Percentiles rank a stretch among this genome's conserved stretches.
Conservation (phyloP, 2,329 filamentous ascomycete species). For the Diaporthe citrichinensis region DNA sequence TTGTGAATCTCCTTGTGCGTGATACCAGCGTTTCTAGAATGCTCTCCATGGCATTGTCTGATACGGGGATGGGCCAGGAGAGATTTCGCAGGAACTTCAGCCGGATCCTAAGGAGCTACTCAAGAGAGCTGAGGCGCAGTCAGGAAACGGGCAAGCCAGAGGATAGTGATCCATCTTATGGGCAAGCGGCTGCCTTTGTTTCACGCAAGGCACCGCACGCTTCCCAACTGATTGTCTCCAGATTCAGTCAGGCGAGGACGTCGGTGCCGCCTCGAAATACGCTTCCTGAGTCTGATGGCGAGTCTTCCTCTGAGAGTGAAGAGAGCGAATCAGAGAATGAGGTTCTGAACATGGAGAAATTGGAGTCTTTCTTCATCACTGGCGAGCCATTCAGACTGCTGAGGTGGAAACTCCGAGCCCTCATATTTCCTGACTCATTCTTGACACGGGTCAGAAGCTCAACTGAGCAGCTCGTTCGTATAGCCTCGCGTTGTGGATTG, state of each 20-base stretch:
- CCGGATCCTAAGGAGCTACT: neutral
- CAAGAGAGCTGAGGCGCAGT: slow-evolving; percentile 3
- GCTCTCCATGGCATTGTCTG: neutral
- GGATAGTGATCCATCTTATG: neutral
- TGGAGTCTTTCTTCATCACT: neutral
- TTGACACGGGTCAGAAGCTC: neutral
- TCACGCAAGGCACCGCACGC: neutral
- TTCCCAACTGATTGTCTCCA: neutral
- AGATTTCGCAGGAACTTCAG: slow-evolving; percentile 3
- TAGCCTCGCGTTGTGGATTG: neutral
- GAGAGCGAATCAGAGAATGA: neutral
- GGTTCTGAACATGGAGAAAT: neutral
- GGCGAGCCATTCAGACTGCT: slow-evolving; percentile 3
- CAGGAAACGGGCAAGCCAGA: neutral
- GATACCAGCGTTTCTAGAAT: neutral
- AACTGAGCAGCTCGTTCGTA: neutral
- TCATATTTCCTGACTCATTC: slow-evolving; percentile 6
- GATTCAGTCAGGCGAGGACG: neutral
- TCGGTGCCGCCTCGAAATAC: neutral
- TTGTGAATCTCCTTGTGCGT: neutral
- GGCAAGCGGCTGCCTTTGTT: neutral
- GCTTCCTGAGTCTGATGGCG: neutral
- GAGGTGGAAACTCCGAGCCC: neutral
- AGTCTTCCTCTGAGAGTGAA: neutral
- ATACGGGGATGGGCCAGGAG: neutral